A percentile compares a stretch with the other conserved stretches of the same genome.
Evolutionary conservation across 768 basidiomycete species (phyloP).

Genomic region (Heimioporus sp.): DNA sequence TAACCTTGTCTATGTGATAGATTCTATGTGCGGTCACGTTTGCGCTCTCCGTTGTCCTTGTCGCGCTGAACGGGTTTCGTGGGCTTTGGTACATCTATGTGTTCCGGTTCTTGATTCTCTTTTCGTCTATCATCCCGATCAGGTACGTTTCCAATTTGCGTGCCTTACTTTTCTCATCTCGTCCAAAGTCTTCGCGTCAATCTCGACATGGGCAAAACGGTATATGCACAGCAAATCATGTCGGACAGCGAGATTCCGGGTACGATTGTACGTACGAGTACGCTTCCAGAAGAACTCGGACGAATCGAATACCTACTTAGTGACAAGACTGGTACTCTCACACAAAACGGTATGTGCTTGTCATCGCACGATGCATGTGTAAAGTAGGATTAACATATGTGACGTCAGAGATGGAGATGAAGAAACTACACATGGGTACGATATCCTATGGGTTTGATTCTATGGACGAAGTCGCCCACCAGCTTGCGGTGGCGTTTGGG

Average conservation of each 20-base stretch:
- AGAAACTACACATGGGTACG: constrained; percentile 97
- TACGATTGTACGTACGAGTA: constrained; percentile 97
- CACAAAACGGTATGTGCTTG: constrained; percentile 78
- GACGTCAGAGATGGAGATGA: constrained; percentile 94
- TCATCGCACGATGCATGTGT: background rate
- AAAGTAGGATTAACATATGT: background rate
- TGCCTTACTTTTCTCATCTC: background rate
- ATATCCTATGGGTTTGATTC: constrained; percentile 95
- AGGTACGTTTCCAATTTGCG: constrained; percentile 56
- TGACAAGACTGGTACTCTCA: constrained; percentile 97
- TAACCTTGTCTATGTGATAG: constrained; percentile 36
- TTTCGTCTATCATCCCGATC: constrained; percentile 99
- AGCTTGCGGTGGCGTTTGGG: constrained; percentile 84
- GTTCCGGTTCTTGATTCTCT: constrained; percentile 94
- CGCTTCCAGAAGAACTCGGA: constrained; percentile 94
- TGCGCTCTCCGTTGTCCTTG: constrained; percentile 84
- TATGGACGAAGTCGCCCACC: constrained; percentile 98
- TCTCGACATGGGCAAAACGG: constrained; percentile 99
- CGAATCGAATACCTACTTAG: constrained; percentile 94
- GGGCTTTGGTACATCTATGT: constrained; percentile 96
- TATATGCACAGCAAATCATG: constrained; percentile 96
- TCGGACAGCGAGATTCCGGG: constrained; percentile 88
- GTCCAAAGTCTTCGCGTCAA: constrained; percentile 87
- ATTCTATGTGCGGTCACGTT: constrained; percentile 95
- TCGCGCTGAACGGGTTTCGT: constrained; percentile 94